These are phyloP conservation scores for Flaveria trinervia DNA, from an alignment of 129 eudicot genomes.

Conservation along the genomic window DNA sequence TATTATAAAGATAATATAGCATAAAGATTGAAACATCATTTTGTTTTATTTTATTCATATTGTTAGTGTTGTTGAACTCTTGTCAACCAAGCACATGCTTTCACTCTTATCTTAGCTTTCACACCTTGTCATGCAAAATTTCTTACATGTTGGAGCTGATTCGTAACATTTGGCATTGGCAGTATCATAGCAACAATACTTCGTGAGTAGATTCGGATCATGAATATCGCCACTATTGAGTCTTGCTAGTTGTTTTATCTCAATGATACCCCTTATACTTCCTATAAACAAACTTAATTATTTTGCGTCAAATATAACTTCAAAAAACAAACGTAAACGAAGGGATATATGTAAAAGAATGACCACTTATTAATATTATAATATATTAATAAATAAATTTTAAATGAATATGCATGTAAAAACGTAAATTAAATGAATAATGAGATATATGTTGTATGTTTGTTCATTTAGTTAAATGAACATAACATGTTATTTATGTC, in stretches of 20 bases:
- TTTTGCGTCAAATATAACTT: too few relatives aligned
- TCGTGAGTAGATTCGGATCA: neutral
- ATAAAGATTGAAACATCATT: neutral
- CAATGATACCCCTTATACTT: neutral
- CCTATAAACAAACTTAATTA: neutral
- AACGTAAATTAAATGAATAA: too few relatives aligned
- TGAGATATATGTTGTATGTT: too few relatives aligned
- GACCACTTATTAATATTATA: too few relatives aligned
- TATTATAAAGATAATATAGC: neutral
- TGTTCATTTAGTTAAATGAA: too few relatives aligned
- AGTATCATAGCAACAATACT: neutral
- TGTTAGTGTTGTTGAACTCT: neutral
- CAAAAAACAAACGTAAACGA: too few relatives aligned
- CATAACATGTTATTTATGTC: too few relatives aligned
- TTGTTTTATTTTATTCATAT: neutral
- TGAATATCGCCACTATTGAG: neutral
- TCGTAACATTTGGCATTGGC: neutral
- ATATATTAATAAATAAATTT: too few relatives aligned
- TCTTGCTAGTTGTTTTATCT: neutral
- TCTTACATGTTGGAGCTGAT: neutral
- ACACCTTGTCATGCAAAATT: neutral
- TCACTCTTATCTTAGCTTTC: neutral
- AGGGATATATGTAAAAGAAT: too few relatives aligned
- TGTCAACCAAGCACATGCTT: neutral
- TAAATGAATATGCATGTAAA: too few relatives aligned